Evolutionary conservation across 176 grass and related monocot genomes (phyloP), one percentile per base, ranked within the genome.

Genomic region (Juncus effusus): DNA sequence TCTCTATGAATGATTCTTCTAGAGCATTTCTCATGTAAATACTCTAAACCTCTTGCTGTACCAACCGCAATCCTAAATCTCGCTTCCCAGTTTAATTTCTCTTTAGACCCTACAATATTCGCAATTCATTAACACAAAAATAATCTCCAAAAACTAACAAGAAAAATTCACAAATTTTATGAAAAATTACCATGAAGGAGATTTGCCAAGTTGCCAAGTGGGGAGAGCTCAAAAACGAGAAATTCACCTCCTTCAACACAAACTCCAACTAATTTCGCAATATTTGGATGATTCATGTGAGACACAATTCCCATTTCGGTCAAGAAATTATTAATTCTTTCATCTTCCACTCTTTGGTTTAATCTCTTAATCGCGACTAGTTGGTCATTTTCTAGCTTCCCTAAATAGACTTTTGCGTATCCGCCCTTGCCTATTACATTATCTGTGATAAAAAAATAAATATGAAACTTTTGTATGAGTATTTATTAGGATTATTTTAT

Each of bases 1-100:
- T 91, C 93, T 3, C 93, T 67, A 42, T 89, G 93, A 37, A 96
- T 90, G 64, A 96, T 96, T 44, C 93, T 59, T 51, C 87, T 36
- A 0, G 81, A 79, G 10, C 87, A 89, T 47, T 63, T 60, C 87
- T 91, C 87, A 12, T 96, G 93, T 3, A 96, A 77, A 51, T 96
- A 96, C 77, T 96, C 79, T 0, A 91, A 63, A 11, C 93, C 93
- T 3, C 75, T 36, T 4, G 93, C 82, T 0, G 80, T 62, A 12
- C 93, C 87, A 0, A 84, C 2, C 3, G 87, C 93, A 28, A 91
- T 73, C 65, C 53, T 61, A 74, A 75, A 75, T 69, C 93, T 79
- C 2, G 77, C 60, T 36, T 56, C 74, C 87, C 92, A 96, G 19
- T 58, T 58, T 71, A 91, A 75, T 10, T 81, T 58, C 28, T 38